phyloP scores from a whole-genome alignment of 1,139 yeast species.

The Debaryomycetaceae sp. region DNA sequence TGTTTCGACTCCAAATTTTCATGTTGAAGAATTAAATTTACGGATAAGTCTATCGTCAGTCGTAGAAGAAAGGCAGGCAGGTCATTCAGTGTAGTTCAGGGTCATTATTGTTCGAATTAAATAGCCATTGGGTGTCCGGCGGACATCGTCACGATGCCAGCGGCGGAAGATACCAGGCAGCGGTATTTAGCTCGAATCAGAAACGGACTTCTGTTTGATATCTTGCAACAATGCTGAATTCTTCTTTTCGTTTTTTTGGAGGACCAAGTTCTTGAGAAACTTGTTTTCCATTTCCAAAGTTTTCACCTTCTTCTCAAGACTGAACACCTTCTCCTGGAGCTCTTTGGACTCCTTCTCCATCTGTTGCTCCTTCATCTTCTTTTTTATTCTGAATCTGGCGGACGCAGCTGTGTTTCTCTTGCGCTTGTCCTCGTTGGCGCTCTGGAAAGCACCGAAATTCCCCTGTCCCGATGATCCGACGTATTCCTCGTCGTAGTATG shows the following conservation, averaged over 20 bases:
- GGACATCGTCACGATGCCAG: background rate
- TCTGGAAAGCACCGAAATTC: background rate
- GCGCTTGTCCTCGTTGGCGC: constrained; percentile 46
- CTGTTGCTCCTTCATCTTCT: constrained; percentile 80
- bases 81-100: constrained; percentile 1
- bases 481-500: background rate
- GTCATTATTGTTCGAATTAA: background rate
- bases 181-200: constrained; percentile 14
- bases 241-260: constrained; percentile 47
- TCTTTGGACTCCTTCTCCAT: constrained; percentile 58
- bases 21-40: constrained; percentile 7
- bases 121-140: constrained; percentile 1
- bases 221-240: constrained; percentile 37
- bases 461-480: background rate
- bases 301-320: constrained; percentile 42
- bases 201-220: constrained; percentile 39
- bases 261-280: constrained; percentile 50
- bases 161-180: background rate
- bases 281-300: constrained; percentile 77
- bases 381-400: constrained; percentile 76
- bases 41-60: constrained; percentile 1
- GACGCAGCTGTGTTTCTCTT: constrained; percentile 79
- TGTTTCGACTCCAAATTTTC: constrained; percentile 1
- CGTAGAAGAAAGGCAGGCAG: constrained; percentile 2
- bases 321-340: constrained; percentile 37